phyloP scores from a whole-genome alignment of 345 rosid genomes.

The Citropsis articulata region DNA sequence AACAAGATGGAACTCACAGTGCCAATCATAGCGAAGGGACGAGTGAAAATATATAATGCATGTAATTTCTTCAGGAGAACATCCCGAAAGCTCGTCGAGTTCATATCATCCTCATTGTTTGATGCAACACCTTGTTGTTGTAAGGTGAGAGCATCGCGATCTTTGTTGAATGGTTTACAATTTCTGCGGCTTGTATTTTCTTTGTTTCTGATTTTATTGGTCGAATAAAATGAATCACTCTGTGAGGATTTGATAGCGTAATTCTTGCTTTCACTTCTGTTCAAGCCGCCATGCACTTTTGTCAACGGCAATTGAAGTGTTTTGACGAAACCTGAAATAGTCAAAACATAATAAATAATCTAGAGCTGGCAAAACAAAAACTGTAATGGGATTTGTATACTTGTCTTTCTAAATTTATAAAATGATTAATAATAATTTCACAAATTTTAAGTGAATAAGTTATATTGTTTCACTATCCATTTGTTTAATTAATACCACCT shows the following conservation, averaged over 20 bases:
- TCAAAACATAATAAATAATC: neutral
- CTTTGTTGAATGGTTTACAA: neutral
- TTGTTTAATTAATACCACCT: too few relatives aligned
- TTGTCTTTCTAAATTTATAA: too few relatives aligned
- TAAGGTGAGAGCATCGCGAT: neutral
- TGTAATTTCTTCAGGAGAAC: neutral
- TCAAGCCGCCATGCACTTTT: neutral
- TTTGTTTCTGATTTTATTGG: neutral
- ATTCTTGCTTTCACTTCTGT: neutral
- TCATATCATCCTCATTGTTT: neutral
- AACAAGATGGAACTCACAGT: constrained; percentile 18
- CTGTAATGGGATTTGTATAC: neutral
- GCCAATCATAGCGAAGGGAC: constrained; percentile 28
- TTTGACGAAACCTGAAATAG: neutral
- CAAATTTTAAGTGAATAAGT: too few relatives aligned
- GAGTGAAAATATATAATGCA: constrained; percentile 19
- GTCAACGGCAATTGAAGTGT: neutral
- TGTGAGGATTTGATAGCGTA: neutral
- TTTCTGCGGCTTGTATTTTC: neutral
- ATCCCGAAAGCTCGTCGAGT: neutral
- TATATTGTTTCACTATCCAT: too few relatives aligned
- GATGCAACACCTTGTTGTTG: neutral
- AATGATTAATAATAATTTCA: too few relatives aligned
- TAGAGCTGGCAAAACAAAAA: too few relatives aligned
- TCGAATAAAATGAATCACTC: neutral